These are phyloP conservation scores for Sporobolomyces phaffii DNA, from an alignment of 768 basidiomycete species.

Conservation along the genomic window DNA sequence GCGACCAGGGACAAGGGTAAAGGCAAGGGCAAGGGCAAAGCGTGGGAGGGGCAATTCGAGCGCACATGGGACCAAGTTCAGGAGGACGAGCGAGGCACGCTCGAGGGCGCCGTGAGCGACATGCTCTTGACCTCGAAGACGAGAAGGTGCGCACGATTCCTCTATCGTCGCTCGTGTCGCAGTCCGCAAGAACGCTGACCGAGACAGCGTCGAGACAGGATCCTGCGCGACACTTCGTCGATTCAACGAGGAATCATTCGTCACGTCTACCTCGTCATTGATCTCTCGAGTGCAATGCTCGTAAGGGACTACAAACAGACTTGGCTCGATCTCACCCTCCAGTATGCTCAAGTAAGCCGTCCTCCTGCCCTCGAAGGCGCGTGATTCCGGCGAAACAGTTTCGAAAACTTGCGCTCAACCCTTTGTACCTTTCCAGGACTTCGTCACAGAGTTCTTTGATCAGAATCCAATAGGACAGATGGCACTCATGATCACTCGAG, in stretches of 20 bases:
- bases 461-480: slow-evolving; percentile 98
- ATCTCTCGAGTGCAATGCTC: slow-evolving; percentile 83
- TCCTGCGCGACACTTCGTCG: slow-evolving; percentile 74
- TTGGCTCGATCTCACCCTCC: slow-evolving; percentile 80
- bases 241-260: slow-evolving; percentile 93
- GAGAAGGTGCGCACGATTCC: slow-evolving; percentile 57
- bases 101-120: slow-evolving; percentile 83
- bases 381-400: background rate
- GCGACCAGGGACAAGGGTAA: slow-evolving; percentile 7
- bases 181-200: too few species aligned
- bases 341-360: slow-evolving; percentile 58
- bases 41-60: slow-evolving; percentile 92
- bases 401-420: background rate
- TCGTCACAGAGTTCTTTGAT: slow-evolving; percentile 95
- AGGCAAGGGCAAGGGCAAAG: slow-evolving; percentile 52
- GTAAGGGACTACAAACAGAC: slow-evolving; percentile 95
- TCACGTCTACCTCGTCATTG: slow-evolving; percentile 84
- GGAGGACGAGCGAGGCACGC: slow-evolving; percentile 86
- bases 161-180: too few species aligned
- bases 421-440: slow-evolving; percentile 55
- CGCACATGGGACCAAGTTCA: slow-evolving; percentile 96
- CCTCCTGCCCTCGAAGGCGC: background rate
- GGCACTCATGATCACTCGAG: slow-evolving; percentile 84
- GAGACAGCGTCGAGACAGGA: slow-evolving; percentile 49
- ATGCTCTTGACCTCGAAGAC: slow-evolving; percentile 78